phyloP scores from a whole-genome alignment of 805 yeast species.

The Saturnispora serradocipensis region DNA sequence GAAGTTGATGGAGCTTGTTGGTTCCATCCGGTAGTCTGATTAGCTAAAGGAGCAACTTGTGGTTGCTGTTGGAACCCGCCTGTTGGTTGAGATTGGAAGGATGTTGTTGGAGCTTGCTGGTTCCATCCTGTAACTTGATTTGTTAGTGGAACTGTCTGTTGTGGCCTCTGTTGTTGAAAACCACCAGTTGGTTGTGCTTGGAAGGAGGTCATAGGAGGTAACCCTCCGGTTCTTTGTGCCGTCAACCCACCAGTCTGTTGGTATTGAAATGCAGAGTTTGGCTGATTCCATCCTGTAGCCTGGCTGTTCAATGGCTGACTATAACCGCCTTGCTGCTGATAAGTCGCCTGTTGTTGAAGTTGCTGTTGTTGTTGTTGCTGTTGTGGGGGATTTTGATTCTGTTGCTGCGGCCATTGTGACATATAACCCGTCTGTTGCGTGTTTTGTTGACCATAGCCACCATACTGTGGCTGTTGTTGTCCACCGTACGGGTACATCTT shows the following conservation, averaged over 20 bases:
- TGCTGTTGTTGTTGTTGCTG: conserved; percentile 7
- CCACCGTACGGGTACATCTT: conserved; percentile 22
- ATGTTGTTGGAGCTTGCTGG: conserved; percentile 8
- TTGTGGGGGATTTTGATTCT: conserved; percentile 9
- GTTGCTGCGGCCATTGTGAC: conserved; percentile 20
- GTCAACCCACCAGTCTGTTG: conserved; percentile 15
- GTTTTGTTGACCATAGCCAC: conserved; percentile 12
- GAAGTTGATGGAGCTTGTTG: conserved; percentile 15
- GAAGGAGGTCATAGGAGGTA: conserved; percentile 7
- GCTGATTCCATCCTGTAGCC: conserved; percentile 31
- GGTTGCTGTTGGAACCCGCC: conserved; percentile 20
- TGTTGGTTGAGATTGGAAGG: conserved; percentile 14
- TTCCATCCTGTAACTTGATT: conserved; percentile 34
- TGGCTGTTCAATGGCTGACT: conserved; percentile 22
- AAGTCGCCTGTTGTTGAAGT: conserved; percentile 5
- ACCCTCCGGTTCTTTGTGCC: conserved; percentile 12
- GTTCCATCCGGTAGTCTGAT: conserved; percentile 34
- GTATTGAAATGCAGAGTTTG: conserved; percentile 21
- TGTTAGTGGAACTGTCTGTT: conserved; percentile 10
- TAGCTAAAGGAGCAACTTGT: conserved; percentile 12
- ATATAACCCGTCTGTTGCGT: conserved; percentile 20
- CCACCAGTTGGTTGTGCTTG: neutral
- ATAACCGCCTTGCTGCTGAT: neutral
- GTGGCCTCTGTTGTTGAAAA: conserved; percentile 11
- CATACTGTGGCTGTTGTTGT: conserved; percentile 20